Conservation (phyloP, 257 asterid genomes). For the Mentha longifolia region DNA sequence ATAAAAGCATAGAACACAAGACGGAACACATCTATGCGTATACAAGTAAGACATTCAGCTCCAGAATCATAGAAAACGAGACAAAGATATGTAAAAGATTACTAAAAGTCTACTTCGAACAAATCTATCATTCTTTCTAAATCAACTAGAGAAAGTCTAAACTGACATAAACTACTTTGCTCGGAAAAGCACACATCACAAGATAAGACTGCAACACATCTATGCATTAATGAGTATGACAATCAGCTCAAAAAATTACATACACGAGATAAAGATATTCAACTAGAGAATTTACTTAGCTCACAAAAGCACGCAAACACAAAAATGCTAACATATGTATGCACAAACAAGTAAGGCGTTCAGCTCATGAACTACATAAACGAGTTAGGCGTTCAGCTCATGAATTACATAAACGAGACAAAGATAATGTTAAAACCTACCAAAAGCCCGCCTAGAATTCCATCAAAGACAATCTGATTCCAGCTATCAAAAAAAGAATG, state of each 20-base stretch:
- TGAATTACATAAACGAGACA: background rate
- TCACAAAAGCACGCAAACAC: too few species aligned
- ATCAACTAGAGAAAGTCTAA: background rate
- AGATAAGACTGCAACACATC: background rate
- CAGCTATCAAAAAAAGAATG: conserved; percentile 81
- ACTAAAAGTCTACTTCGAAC: background rate
- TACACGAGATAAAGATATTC: too few species aligned
- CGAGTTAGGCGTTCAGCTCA: background rate
- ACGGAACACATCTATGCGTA: background rate
- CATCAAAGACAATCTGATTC: conserved; percentile 75
- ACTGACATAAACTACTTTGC: background rate
- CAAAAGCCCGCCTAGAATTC: conserved; percentile 83
- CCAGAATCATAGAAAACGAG: background rate
- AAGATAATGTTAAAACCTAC: conserved; percentile 40
- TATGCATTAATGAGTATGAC: background rate
- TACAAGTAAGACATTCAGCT: background rate
- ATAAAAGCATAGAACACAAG: conserved; percentile 22
- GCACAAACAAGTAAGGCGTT: too few species aligned
- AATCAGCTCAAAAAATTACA: too few species aligned
- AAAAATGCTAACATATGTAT: too few species aligned
- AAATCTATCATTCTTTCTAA: background rate
- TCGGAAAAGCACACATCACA: background rate
- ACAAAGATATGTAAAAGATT: background rate
- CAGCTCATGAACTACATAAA: background rate
- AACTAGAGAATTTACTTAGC: too few species aligned